phyloP scores from a whole-genome alignment of 768 basidiomycete species.

The Collybiopsis luxurians region DNA sequence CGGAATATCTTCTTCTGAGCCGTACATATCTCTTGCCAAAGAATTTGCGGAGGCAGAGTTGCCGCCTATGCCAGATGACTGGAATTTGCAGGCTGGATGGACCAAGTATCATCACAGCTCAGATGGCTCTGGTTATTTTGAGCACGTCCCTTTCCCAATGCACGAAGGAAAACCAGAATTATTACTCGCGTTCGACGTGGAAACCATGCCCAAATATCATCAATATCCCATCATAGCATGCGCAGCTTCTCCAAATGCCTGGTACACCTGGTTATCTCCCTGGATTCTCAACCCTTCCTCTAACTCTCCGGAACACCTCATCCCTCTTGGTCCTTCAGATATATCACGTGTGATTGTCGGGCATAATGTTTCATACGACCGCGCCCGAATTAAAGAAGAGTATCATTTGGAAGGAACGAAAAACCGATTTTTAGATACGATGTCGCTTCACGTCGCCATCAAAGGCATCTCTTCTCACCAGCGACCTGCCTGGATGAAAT shows the following conservation, averaged over 20 bases:
- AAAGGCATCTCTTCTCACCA: constrained; percentile 95
- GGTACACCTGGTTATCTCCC: constrained; percentile 97
- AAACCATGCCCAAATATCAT: constrained; percentile 83
- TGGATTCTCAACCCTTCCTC: constrained; percentile 75
- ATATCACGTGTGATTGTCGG: constrained; percentile 74
- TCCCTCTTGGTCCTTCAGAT: constrained; percentile 62
- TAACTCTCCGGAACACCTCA: constrained; percentile 57
- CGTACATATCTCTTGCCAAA: constrained; percentile 73
- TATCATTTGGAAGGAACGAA: constrained; percentile 65
- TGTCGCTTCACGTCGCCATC: constrained; percentile 91
- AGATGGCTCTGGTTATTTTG: constrained; percentile 78
- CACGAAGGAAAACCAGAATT: constrained; percentile 64
- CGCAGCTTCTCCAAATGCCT: constrained; percentile 77
- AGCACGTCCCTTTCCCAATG: constrained; percentile 66
- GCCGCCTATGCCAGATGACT: constrained; percentile 55
- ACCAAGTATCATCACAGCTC: constrained; percentile 71
- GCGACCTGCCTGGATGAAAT: constrained; percentile 88
- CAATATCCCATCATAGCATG: constrained; percentile 87
- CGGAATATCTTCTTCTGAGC: constrained; percentile 65
- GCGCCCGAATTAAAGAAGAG: constrained; percentile 79
- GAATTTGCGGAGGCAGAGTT: constrained; percentile 49
- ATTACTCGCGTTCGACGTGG: constrained; percentile 89
- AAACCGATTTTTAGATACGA: constrained; percentile 89
- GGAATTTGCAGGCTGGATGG: constrained; percentile 72
- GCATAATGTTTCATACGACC: constrained; percentile 95